A percentile compares a stretch with the other conserved stretches of the same genome.
Evolutionary conservation across 2,329 filamentous ascomycete genomes (phyloP).

Genomic region (Pyrenophora seminiperda): DNA sequence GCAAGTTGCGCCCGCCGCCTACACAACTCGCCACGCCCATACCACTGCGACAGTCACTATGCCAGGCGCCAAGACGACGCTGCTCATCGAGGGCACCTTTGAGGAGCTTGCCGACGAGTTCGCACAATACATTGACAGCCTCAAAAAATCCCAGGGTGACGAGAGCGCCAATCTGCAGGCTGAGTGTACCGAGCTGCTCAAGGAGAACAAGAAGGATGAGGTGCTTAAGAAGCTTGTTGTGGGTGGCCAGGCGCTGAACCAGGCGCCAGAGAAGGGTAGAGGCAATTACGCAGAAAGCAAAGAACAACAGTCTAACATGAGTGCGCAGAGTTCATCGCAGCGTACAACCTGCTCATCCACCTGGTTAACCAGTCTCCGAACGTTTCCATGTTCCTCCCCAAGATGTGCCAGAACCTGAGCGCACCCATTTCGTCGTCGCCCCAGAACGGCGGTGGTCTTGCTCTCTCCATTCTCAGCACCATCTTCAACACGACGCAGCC

Average conservation of each 20-base stretch:
- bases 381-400: conserved; percentile 81
- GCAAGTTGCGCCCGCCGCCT: conserved; percentile 20
- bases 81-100: conserved; percentile 87
- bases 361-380: conserved; percentile 86
- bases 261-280: conserved; percentile 82
- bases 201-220: conserved; percentile 74
- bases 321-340: conserved; percentile 79
- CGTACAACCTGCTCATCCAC: conserved; percentile 96
- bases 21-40: conserved; percentile 29
- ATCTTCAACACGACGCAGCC: conserved; percentile 91
- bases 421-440: conserved; percentile 86
- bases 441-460: conserved; percentile 80
- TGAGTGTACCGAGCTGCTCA: conserved; percentile 73
- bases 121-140: conserved; percentile 87
- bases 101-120: conserved; percentile 93
- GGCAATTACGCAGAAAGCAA: conserved; percentile 9
- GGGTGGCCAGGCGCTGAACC: conserved; percentile 76
- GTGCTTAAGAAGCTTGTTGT: conserved; percentile 87
- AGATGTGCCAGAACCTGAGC: conserved; percentile 83
- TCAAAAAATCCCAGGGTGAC: conserved; percentile 67
- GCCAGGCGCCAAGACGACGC: conserved; percentile 66
- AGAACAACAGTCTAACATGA: conserved; percentile 31
- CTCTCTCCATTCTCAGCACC: conserved; percentile 88
- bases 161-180: conserved; percentile 59
- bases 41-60: conserved; percentile 49